A percentile compares a stretch with the other conserved stretches of the same genome.
Evolutionary conservation across 495 filamentous ascomycete species (phyloP).

Genomic region (Hapsidospora chrysogenum): DNA sequence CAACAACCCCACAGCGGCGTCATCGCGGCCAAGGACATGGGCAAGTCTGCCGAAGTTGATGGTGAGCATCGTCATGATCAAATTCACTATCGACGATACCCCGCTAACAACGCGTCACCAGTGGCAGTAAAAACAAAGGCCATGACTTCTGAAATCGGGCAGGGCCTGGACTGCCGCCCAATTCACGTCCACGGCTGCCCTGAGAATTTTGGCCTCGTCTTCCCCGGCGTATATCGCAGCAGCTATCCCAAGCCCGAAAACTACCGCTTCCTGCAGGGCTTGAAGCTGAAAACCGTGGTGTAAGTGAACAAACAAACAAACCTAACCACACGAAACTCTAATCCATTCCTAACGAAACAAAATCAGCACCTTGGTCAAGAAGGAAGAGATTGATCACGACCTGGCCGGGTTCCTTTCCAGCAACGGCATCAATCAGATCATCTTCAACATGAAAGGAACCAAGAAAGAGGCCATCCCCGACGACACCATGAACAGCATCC

Average conservation of each 20-base stretch:
- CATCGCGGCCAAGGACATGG: too few relatives aligned
- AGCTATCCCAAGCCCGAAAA: slow-evolving; percentile 51
- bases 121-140: too few relatives aligned
- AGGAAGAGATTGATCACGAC: slow-evolving; percentile 35
- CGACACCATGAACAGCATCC: slow-evolving; percentile 42
- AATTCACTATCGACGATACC: too few relatives aligned
- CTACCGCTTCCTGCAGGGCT: slow-evolving; percentile 41
- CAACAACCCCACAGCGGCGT: too few relatives aligned
- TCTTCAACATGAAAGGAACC: slow-evolving; percentile 59
- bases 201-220: slow-evolving; percentile 57
- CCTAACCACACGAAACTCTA: slow-evolving; percentile 1
- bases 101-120: too few relatives aligned
- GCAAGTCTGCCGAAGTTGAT: too few relatives aligned
- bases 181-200: too few relatives aligned
- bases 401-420: slow-evolving; percentile 43
- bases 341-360: too few relatives aligned
- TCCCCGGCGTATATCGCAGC: slow-evolving; percentile 57
- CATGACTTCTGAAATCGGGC: too few relatives aligned
- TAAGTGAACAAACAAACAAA: slow-evolving; percentile 22
- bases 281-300: slow-evolving; percentile 62
- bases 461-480: slow-evolving; percentile 51
- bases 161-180: too few relatives aligned
- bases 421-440: slow-evolving; percentile 46
- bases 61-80: too few relatives aligned
- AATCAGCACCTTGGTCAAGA: slow-evolving; percentile 65